A percentile compares a stretch with the other conserved stretches of the same genome.
These are phyloP conservation scores for Vigna mungo DNA, from an alignment of 306 rosid species.

Conservation along the genomic window DNA sequence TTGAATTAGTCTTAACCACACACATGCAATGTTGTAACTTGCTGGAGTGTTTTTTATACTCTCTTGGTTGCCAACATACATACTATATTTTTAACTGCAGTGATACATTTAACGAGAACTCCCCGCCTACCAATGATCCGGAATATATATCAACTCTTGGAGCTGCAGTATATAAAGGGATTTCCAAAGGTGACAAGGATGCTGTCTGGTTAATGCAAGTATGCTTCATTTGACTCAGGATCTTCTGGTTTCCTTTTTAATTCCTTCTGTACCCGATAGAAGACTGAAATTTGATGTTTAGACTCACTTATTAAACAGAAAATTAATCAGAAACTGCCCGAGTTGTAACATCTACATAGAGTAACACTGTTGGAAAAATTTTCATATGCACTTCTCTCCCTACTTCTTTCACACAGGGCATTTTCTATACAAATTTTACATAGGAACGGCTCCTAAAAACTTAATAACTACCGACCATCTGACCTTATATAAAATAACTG, in stretches of 20 bases:
- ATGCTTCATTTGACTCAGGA: conserved; percentile 52
- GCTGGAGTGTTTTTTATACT: conserved; percentile 35
- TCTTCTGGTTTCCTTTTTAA: conserved; percentile 24
- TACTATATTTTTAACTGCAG: conserved; percentile 55
- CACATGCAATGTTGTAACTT: not conserved
- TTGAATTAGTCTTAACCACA: conserved; percentile 11
- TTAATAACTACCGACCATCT: not conserved
- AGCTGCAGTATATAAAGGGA: conserved; percentile 91
- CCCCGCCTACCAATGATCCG: conserved; percentile 86
- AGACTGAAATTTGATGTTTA: not conserved
- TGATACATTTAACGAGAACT: conserved; percentile 94
- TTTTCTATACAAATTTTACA: not conserved
- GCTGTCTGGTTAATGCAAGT: conserved; percentile 99
- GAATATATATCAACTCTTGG: conserved; percentile 82
- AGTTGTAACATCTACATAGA: too few relatives aligned
- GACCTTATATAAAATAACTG: not conserved
- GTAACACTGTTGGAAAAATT: too few relatives aligned
- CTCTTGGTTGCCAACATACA: conserved; percentile 35
- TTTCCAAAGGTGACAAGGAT: conserved; percentile 81
- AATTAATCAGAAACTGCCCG: too few relatives aligned
- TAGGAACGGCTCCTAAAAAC: not conserved
- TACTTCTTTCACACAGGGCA: too few relatives aligned
- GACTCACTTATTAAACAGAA: too few relatives aligned
- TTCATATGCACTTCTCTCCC: too few relatives aligned
- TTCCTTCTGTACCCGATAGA: not conserved